Evolutionary conservation across 2,329 filamentous ascomycete genomes (phyloP), one percentile per base, ranked within the genome.

Genomic region (Neurospora sp.): DNA sequence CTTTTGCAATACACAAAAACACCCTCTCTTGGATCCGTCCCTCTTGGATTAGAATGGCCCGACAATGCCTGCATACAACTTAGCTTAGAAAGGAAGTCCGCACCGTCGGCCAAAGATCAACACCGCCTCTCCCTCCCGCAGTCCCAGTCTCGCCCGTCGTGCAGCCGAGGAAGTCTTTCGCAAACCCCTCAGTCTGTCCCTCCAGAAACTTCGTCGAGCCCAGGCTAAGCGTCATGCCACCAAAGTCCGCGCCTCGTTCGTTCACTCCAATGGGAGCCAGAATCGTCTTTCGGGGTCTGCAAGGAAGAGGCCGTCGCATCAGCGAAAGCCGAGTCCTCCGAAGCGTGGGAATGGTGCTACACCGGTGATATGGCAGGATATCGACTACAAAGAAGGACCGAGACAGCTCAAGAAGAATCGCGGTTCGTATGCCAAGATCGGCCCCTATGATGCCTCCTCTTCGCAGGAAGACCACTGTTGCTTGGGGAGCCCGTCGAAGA

Each of bases 21-120:
- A 74, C 70, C n/a, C 68, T 77, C 77, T 76, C 74, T 79, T 78
- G 76, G 76, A 76, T 73, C 70, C 69, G 72, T 4, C 7, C 19
- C 7, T 58, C 23, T 79, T 80, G 78, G 78, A 80, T 77, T 78
- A 73, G 38, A 69, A 80, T 74, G 78, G 23, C 52, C 52, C 52
- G 76, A 80, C 76, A 76, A 83, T 83, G 81, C 77, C 80, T 79
- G 77, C 78, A 75, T 78, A 82, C 78, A 80, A 78, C 78, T 79
- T 81, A 78, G 78, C 81, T 79, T 82, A 81, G 80, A 80, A 80
- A 76, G 80, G 79, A 77, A 80, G 78, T 78, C 78, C 78, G 77
- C 76, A 78, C 78, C 76, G 77, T 77, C 79, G 76, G 73, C 78
- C 79, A 66, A 79, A 76, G 73, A 76, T 79, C 73, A 77, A 76